These are phyloP conservation scores for Trichoderma guizhouense DNA, from an alignment of 2,329 filamentous ascomycete species.

Conservation along the genomic window DNA sequence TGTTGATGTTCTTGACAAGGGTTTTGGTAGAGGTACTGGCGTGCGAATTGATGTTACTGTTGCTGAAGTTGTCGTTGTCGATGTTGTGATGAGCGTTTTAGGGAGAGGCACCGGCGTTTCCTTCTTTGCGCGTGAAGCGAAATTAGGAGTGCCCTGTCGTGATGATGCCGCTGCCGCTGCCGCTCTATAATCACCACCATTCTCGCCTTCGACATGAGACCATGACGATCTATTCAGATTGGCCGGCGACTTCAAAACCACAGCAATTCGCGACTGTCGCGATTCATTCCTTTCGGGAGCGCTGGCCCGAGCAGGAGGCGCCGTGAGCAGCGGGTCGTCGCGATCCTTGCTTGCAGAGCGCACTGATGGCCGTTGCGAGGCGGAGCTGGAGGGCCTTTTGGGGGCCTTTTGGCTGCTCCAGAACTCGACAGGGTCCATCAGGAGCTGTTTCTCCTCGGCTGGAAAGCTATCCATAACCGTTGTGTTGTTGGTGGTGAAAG, in stretches of 20 bases:
- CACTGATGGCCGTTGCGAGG: not conserved
- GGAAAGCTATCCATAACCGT: not conserved
- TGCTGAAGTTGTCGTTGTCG: not conserved
- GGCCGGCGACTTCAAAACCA: slow-evolving; percentile 24
- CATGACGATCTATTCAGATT: slow-evolving; percentile 1
- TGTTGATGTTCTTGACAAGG: not conserved
- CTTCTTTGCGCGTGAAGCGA: slow-evolving; percentile 22
- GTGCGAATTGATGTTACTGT: not conserved
- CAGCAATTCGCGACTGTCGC: slow-evolving; percentile 21
- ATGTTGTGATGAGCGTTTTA: not conserved
- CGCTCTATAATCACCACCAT: not conserved
- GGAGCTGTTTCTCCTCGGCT: not conserved
- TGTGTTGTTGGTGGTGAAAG: not conserved
- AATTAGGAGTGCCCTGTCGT: slow-evolving; percentile 23
- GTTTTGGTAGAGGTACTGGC: slow-evolving; percentile 15
- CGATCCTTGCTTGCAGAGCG: slow-evolving; percentile 20
- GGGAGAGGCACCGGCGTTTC: slow-evolving; percentile 20
- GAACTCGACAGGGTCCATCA: slow-evolving; percentile 5
- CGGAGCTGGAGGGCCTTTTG: not conserved
- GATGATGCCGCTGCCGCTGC: not conserved
- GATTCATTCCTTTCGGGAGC: not conserved
- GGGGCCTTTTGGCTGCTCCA: not conserved
- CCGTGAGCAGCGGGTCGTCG: slow-evolving; percentile 23
- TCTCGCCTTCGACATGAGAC: not conserved
- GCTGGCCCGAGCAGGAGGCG: not conserved